These are phyloP conservation scores for Dothistroma pini DNA, from an alignment of 2,329 filamentous ascomycete genomes.

Conservation along the genomic window DNA sequence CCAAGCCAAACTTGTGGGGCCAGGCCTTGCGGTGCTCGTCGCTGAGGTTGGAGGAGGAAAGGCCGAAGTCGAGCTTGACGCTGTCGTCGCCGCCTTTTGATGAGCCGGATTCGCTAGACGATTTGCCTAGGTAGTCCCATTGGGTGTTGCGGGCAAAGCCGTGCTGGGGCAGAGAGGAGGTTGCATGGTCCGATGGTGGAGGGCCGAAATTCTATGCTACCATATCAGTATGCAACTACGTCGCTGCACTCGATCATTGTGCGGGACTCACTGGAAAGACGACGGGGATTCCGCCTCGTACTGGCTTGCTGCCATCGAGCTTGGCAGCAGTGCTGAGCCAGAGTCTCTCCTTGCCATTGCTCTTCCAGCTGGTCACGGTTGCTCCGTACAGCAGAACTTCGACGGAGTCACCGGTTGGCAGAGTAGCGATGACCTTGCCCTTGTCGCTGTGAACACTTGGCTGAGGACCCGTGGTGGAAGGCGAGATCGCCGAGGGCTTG, in stretches of 20 bases:
- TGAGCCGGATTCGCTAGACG: slow-evolving; percentile 58
- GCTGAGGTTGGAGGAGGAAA: slow-evolving; percentile 68
- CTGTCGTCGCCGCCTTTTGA: slow-evolving; percentile 55
- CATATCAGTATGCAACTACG: neutral
- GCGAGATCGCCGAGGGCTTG: slow-evolving; percentile 67
- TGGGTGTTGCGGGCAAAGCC: slow-evolving; percentile 85
- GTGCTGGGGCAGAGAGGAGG: slow-evolving; percentile 79
- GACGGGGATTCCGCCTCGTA: slow-evolving; percentile 85
- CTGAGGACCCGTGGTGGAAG: slow-evolving; percentile 61
- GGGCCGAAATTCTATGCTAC: slow-evolving; percentile 70
- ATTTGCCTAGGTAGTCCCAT: slow-evolving; percentile 95
- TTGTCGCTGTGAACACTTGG: slow-evolving; percentile 72
- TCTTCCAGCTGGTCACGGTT: slow-evolving; percentile 92
- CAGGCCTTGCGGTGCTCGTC: slow-evolving; percentile 68
- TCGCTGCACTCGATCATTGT: neutral
- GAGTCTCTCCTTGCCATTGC: slow-evolving; percentile 52
- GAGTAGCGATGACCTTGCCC: slow-evolving; percentile 68
- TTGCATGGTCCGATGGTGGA: slow-evolving; percentile 70
- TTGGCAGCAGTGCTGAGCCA: slow-evolving; percentile 50
- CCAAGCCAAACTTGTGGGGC: slow-evolving; percentile 82
- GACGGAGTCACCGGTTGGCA: slow-evolving; percentile 83
- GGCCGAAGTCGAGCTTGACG: slow-evolving; percentile 93
- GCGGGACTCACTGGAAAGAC: slow-evolving; percentile 76
- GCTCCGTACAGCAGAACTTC: slow-evolving; percentile 87
- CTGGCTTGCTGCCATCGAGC: slow-evolving; percentile 82